Percentiles rank a stretch among this genome's conserved stretches.
Conservation (phyloP, 2,329 filamentous ascomycete species). For the Cladosporium sp. region DNA sequence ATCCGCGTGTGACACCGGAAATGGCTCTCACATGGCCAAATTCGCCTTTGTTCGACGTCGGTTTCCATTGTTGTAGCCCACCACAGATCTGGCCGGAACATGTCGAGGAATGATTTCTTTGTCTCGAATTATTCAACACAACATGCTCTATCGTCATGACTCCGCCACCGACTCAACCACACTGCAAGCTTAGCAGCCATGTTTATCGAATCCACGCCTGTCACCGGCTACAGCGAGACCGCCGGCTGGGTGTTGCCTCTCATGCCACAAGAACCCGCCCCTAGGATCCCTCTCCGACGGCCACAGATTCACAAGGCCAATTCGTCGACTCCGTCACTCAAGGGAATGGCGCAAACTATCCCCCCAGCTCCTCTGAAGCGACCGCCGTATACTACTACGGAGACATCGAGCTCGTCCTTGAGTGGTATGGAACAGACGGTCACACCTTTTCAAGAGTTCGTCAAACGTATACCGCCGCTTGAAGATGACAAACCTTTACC, state of each 20-base stretch:
- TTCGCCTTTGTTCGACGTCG: slow-evolving; percentile 11
- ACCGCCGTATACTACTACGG: slow-evolving; percentile 21
- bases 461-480: slow-evolving; percentile 31
- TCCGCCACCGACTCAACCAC: neutral
- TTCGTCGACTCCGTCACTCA: slow-evolving; percentile 9
- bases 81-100: neutral
- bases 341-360: slow-evolving; percentile 12
- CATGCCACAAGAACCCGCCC: neutral
- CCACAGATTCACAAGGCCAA: neutral
- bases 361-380: slow-evolving; percentile 21
- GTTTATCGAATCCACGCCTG: slow-evolving; percentile 30
- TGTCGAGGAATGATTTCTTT: slow-evolving; percentile 10
- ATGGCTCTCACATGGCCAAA: neutral
- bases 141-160: neutral
- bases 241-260: slow-evolving; percentile 25
- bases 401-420: slow-evolving; percentile 20
- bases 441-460: slow-evolving; percentile 36
- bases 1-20: slow-evolving; percentile 8
- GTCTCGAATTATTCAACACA: slow-evolving; percentile 2
- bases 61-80: slow-evolving; percentile 5
- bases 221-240: slow-evolving; percentile 26
- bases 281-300: neutral
- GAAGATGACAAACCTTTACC: slow-evolving; percentile 35
- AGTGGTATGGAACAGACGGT: slow-evolving; percentile 30
- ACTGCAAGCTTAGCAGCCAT: slow-evolving; percentile 19